Base-by-base conservation (phyloP, 2,329 filamentous ascomycete genomes). In the Arachnomyces sp. region DNA sequence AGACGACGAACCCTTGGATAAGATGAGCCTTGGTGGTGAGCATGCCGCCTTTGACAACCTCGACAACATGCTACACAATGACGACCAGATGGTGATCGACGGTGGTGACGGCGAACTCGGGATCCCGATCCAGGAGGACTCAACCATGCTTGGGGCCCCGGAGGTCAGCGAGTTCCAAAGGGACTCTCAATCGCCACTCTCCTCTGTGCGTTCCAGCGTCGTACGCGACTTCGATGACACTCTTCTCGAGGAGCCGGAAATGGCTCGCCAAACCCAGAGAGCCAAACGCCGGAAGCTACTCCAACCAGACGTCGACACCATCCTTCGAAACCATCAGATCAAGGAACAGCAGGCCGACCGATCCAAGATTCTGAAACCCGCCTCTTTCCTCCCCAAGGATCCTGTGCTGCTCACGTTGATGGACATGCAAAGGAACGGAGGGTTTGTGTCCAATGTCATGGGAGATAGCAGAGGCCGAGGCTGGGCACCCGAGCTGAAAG, bases 401-500 rank as follows among this genome's bases (percentile, higher is more conserved):
- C 86, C 89, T 2, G 79, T 90, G 39, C 72, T 96, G 11, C 73
- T 96, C 20, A 85, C 87, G 28, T 70, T 98, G 15, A 83, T 94
- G 71, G 86, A 89, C 52, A 83, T 95, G 75, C 92, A 95, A 61
- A 88, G 84, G 66, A 87, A 77, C 39, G 90, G 92, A 39, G 85
- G 81, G 30, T 96, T 98, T 54, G 85, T 95, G 13, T 84, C 82
- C 3, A 89, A 79, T 53, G 81, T 94, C 47, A 81, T 95, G 66
- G 81, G 84, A 38, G 86, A 89, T 46, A 84, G 81, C 29, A 79
- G 84, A 47, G 81, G 81, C 51, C 74, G 77, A 49, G 78, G 77
- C 31, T 95, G 88, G 89, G 90, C 90, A 3, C 90, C 90, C 1
- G 92, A 98, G 64, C 74, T 98, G 14, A 82, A 86, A 44, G 87